Base-by-base conservation (phyloP, 2,329 filamentous ascomycete genomes). In the Lachnellula hyalina region DNA sequence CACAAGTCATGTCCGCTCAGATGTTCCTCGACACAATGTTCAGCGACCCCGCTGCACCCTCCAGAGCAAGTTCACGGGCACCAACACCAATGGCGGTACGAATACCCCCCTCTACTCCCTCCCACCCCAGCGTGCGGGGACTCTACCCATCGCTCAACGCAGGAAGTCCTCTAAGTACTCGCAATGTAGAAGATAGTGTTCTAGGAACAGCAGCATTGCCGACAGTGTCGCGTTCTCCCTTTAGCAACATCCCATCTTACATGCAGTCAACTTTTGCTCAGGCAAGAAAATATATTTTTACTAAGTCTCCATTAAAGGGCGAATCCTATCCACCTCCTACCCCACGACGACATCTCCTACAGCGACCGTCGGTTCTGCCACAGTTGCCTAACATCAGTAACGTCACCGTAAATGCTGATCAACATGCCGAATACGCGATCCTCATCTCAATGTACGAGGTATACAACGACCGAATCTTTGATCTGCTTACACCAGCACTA, bases 381-480 rank as follows among this genome's bases (percentile, higher is more conserved):
- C 83, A 87, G 55, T 74, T 78, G 5, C 93, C 93, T 8, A 85
- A 91, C 60, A 83, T 96, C 51, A 83, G 84, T 70, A 78, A 85
- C 50, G 76, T 96, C 44, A 75, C 79, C 4, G 77, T 95, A 0
- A 78, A 83, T 0, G 76, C 84, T 47, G 87, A 92, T 58, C 76
- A 78, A 1, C 80, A 81, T 19, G 83, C 86, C 52, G 90, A 96
- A 63, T 96, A 96, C 64, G 87, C 88, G 4, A 84, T 99, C 52
- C 76, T 99, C 11, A 80, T 99, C 21, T 96, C 91, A 52, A 99
- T 99, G 92, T 97, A 97, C 72, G 94, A 99, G 71, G 93, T 99
- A 1, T 96, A 99, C 75, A 99, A 99, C 68, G 93, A 99, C 73
- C 86, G 92, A 36, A 97, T 99, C 62, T 97, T 95, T 70, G 94